phyloP scores from a whole-genome alignment of 2,329 filamentous ascomycete genomes.

The Arthrobotrys musiformis region DNA sequence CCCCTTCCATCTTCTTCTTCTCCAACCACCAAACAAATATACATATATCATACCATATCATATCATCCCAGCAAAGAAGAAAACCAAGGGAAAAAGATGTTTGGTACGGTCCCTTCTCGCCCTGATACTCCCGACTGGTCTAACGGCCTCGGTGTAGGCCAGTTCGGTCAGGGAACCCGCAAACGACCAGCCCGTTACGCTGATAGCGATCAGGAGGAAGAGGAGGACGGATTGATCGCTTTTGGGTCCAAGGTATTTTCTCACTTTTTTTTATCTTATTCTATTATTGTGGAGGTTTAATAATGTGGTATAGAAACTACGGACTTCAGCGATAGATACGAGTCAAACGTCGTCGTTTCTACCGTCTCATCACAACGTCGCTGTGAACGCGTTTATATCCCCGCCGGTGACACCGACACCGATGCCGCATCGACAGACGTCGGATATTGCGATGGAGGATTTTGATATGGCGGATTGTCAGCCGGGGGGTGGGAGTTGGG shows the following conservation, averaged over 20 bases:
- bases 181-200: conserved; percentile 46
- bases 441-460: conserved; percentile 46
- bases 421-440: conserved; percentile 24
- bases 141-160: background rate
- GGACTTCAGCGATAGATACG: conserved; percentile 13
- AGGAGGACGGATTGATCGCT: conserved; percentile 20
- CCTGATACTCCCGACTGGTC: conserved; percentile 4
- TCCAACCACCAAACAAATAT: background rate
- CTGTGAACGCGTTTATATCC: conserved; percentile 53
- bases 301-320: conserved; percentile 22
- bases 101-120: background rate
- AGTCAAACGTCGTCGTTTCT: conserved; percentile 15
- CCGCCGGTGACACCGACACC: conserved; percentile 44
- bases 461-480: conserved; percentile 48
- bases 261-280: background rate
- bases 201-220: conserved; percentile 52
- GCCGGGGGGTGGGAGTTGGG: conserved; percentile 31
- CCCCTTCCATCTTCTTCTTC: background rate
- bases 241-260: conserved; percentile 29
- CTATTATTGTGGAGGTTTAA: background rate
- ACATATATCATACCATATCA: no score
- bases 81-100: conserved; percentile 12
- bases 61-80: background rate
- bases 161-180: conserved; percentile 23
- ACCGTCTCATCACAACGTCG: conserved; percentile 12